Evolutionary conservation across 305 asterid genomes (phyloP).

Genomic region (Fraxinus sp.): DNA sequence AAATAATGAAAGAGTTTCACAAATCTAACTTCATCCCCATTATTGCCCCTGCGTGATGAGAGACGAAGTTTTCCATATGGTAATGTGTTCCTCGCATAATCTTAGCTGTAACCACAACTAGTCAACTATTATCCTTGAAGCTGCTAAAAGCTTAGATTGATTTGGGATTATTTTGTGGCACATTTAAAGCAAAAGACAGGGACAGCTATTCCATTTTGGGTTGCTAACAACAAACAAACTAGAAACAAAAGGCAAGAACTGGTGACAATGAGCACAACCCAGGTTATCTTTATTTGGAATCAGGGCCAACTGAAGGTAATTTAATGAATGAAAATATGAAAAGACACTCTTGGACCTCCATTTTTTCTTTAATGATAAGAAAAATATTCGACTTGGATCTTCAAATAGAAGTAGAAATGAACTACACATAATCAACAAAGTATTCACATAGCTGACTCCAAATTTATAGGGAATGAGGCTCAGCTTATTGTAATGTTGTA

Average conservation of each 20-base stretch:
- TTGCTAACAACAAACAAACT: not conserved
- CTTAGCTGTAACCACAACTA: not conserved
- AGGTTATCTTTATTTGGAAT: not conserved
- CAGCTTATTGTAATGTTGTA: not conserved
- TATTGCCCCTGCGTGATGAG: not conserved
- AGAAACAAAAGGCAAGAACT: not conserved
- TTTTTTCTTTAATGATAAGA: not conserved
- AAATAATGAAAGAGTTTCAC: not conserved
- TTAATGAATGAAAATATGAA: not conserved
- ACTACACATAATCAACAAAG: not conserved
- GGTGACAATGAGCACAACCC: not conserved
- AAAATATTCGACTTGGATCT: not conserved
- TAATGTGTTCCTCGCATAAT: not conserved
- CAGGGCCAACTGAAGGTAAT: not conserved
- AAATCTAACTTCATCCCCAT: not conserved
- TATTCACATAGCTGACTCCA: not conserved
- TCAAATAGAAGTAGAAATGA: not conserved
- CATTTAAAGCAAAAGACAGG: not conserved
- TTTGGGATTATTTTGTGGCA: not conserved
- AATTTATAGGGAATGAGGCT: not conserved
- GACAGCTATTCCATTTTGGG: not conserved
- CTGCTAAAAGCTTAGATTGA: not conserved
- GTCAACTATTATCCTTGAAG: not conserved
- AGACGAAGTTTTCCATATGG: not conserved
- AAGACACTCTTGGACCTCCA: not conserved